These are phyloP conservation scores for Daedalea quercina DNA, from an alignment of 768 basidiomycete genomes.

Conservation along the genomic window DNA sequence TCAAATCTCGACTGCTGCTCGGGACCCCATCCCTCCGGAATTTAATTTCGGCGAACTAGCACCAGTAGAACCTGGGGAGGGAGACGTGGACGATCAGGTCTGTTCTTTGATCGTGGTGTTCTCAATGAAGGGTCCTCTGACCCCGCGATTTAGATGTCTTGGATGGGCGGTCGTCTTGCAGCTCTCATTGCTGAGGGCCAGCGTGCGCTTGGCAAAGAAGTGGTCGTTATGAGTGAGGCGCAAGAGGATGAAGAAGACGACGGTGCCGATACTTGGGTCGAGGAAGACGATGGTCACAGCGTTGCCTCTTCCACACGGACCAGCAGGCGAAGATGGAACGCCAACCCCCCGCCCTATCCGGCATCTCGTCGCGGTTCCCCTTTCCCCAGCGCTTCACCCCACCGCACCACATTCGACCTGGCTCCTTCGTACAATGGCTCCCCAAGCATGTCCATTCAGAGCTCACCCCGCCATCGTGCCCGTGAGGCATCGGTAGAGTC, in stretches of 20 bases:
- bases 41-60: conserved; percentile 31
- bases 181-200: conserved; percentile 74
- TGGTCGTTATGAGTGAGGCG: conserved; percentile 71
- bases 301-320: conserved; percentile 15
- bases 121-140: neutral
- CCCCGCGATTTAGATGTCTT: conserved; percentile 55
- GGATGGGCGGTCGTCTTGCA: conserved; percentile 68
- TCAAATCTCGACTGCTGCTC: conserved; percentile 8
- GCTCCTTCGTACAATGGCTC: conserved; percentile 19
- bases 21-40: conserved; percentile 29
- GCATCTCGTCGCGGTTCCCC: conserved; percentile 20
- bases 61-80: conserved; percentile 15
- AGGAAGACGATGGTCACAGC: conserved; percentile 36
- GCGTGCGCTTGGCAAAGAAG: conserved; percentile 66
- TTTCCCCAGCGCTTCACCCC: conserved; percentile 28
- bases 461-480: conserved; percentile 1
- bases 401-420: conserved; percentile 26
- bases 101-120: conserved; percentile 6
- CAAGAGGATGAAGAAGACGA: conserved; percentile 76
- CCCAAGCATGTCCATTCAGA: conserved; percentile 6
- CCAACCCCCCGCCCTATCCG: conserved; percentile 21
- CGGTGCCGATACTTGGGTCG: conserved; percentile 69
- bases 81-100: conserved; percentile 43
- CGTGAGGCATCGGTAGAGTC: conserved; percentile 32
- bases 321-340: neutral